Evolutionary conservation across 768 basidiomycete species (phyloP), one percentile per base, ranked within the genome.

Genomic region (Phlebiopsis flavidoalba): DNA sequence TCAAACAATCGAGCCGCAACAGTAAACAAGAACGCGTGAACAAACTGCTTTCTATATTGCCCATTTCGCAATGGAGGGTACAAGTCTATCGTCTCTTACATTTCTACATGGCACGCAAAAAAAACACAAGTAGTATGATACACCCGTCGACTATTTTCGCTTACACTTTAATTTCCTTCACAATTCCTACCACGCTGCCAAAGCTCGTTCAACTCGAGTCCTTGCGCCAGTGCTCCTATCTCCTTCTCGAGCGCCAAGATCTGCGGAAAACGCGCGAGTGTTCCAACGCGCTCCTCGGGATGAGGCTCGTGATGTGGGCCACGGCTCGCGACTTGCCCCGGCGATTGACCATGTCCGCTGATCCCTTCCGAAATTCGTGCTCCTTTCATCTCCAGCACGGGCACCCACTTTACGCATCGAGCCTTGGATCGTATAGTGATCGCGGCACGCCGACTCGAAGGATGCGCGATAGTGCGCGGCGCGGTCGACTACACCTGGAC

Each of bases 371-470:
- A n/a, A n/a, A n/a, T n/a, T n/a, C 91, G 52, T 93, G 87, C 61
- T 78, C 77, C 58, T 90, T n/a, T 77, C 83, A 98, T 92, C 66
- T 92, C 92, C 62, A 81, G 79, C 62, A 95, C 91, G 0, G 90
- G 84, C 1, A 94, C 90, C 85, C 93, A 93, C 64, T 84, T 78
- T 64, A 98, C 79, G 37, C 82, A n/a, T 76, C 53, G 89, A 87
- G 21, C 89, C 83, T 71, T 97, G 91, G 64, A 98, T 91, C 26
- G 91, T n/a, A n/a, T n/a, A n/a, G n/a, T 95, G 67, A 99, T 97
- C 58, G 95, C 87, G 10, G 93, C 91, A n/a, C 1, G 93, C 95
- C 14, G 84, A 83, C 64, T 91, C 88, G 0, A n/a, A n/a, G 74
- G 78, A 1, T 76, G 70, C 8, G 87, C 88, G 35, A 80, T 77